Evolutionary conservation across 2,329 filamentous ascomycete genomes (phyloP).

Genomic region (Arachnopeziza araneosa): DNA sequence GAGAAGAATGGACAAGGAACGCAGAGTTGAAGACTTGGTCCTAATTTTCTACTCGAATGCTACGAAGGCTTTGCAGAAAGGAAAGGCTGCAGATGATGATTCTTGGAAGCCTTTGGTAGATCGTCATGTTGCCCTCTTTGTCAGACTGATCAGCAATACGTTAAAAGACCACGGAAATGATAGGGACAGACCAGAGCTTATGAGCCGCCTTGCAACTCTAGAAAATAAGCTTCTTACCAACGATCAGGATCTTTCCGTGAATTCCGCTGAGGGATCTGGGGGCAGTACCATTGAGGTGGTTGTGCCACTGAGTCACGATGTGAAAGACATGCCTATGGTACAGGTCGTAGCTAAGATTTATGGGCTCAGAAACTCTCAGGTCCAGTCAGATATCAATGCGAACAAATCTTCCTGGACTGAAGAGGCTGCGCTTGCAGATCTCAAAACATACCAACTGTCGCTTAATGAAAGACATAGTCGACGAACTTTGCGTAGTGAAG

Average conservation of each 20-base stretch:
- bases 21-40: conserved; percentile 85
- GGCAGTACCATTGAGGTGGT: conserved; percentile 72
- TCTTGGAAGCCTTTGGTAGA: conserved; percentile 89
- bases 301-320: conserved; percentile 79
- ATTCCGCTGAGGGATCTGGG: conserved; percentile 50
- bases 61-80: conserved; percentile 81
- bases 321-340: conserved; percentile 95
- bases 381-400: conserved; percentile 81
- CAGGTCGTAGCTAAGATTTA: conserved; percentile 84
- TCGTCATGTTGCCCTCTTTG: conserved; percentile 89
- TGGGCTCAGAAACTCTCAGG: conserved; percentile 68
- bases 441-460: conserved; percentile 89
- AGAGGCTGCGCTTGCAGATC: conserved; percentile 80
- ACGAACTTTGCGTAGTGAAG: conserved; percentile 68
- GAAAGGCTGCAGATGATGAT: conserved; percentile 72
- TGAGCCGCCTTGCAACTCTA: conserved; percentile 69
- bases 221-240: conserved; percentile 93
- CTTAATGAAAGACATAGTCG: conserved; percentile 69
- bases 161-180: conserved; percentile 80
- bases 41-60: conserved; percentile 96
- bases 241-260: conserved; percentile 77
- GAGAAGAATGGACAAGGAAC: conserved; percentile 88
- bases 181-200: conserved; percentile 78
- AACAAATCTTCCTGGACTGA: conserved; percentile 83
- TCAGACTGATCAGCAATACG: conserved; percentile 75